Percentiles rank a stretch among this genome's conserved stretches.
phyloP scores from a whole-genome alignment of 805 yeast genomes.

The Starmera quercuum region DNA sequence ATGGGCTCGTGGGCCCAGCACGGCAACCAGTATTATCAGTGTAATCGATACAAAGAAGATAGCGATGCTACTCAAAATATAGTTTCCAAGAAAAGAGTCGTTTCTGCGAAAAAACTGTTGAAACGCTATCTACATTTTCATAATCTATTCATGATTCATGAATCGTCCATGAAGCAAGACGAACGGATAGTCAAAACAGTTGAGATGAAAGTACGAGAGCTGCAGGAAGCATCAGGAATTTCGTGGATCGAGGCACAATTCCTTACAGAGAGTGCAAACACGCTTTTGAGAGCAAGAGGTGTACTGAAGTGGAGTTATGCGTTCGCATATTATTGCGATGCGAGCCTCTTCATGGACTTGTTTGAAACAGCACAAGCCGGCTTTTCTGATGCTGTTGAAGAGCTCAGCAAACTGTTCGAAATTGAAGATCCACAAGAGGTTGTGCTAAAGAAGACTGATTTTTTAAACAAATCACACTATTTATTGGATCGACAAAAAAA shows the following conservation, averaged over 20 bases:
- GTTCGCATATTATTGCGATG: slow-evolving; percentile 58
- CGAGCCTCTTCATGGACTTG: slow-evolving; percentile 46
- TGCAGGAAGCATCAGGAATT: slow-evolving; percentile 57
- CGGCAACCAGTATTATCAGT: slow-evolving; percentile 54
- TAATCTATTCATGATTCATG: slow-evolving; percentile 68
- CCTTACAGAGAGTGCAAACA: slow-evolving; percentile 62
- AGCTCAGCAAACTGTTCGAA: slow-evolving; percentile 51
- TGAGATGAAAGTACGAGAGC: slow-evolving; percentile 50
- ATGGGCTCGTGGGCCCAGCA: slow-evolving; percentile 68
- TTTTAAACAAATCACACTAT: slow-evolving; percentile 27
- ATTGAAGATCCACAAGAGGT: slow-evolving; percentile 28
- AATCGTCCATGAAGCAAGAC: slow-evolving; percentile 69
- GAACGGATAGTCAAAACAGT: slow-evolving; percentile 52
- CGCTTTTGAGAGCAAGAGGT: slow-evolving; percentile 60
- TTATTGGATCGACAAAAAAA: slow-evolving; percentile 29
- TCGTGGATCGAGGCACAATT: slow-evolving; percentile 85
- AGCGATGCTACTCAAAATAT: slow-evolving; percentile 17
- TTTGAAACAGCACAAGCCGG: slow-evolving; percentile 67
- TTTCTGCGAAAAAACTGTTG: slow-evolving; percentile 39
- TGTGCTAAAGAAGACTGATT: slow-evolving; percentile 27
- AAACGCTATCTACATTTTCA: slow-evolving; percentile 69
- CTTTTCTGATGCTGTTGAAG: slow-evolving; percentile 61
- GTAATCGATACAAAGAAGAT: slow-evolving; percentile 49
- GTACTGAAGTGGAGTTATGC: slow-evolving; percentile 90
- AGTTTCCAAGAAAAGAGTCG: slow-evolving; percentile 30